Percentiles rank a stretch among this genome's conserved stretches.
Evolutionary conservation across 345 rosid genomes (phyloP).

Genomic region (Hevea brasiliensis): DNA sequence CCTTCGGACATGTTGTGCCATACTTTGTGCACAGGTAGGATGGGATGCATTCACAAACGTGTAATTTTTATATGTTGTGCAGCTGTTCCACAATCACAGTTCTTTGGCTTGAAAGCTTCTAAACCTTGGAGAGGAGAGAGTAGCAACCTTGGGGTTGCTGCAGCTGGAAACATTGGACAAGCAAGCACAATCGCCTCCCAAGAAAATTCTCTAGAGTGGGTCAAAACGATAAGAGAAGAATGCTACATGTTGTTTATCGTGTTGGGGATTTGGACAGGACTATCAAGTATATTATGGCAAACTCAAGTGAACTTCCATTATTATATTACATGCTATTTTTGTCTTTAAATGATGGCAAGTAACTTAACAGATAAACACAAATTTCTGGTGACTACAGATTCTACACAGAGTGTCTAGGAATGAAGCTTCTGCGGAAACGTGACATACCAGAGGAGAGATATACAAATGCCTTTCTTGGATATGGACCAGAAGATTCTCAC

Average conservation of each 20-base stretch:
- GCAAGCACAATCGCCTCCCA: slow-evolving; percentile 58
- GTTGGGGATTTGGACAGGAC: slow-evolving; percentile 96
- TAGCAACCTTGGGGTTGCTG: slow-evolving; percentile 40
- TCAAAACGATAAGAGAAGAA: slow-evolving; percentile 70
- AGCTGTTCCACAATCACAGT: slow-evolving; percentile 63
- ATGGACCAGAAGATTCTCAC: slow-evolving; percentile 96
- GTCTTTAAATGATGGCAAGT: not conserved
- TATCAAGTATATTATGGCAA: slow-evolving; percentile 53
- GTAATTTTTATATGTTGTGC: slow-evolving; percentile 4
- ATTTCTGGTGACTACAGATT: slow-evolving; percentile 50
- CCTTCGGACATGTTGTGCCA: no score
- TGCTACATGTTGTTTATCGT: slow-evolving; percentile 96
- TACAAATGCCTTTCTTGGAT: slow-evolving; percentile 96
- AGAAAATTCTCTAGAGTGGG: slow-evolving; percentile 53
- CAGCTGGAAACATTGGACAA: slow-evolving; percentile 59
- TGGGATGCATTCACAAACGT: not conserved
- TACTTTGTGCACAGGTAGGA: not conserved
- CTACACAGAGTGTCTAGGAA: slow-evolving; percentile 93
- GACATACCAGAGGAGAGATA: slow-evolving; percentile 98
- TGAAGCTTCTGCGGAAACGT: slow-evolving; percentile 94
- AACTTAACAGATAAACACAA: slow-evolving; percentile 2
- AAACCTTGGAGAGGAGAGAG: slow-evolving; percentile 48
- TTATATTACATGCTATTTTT: not conserved
- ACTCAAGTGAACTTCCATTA: not conserved
- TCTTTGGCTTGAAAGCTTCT: slow-evolving; percentile 44